Evolutionary conservation across 108 stramenopile genomes (phyloP).

Genomic region (Cyclotella choctawhatcheeana): DNA sequence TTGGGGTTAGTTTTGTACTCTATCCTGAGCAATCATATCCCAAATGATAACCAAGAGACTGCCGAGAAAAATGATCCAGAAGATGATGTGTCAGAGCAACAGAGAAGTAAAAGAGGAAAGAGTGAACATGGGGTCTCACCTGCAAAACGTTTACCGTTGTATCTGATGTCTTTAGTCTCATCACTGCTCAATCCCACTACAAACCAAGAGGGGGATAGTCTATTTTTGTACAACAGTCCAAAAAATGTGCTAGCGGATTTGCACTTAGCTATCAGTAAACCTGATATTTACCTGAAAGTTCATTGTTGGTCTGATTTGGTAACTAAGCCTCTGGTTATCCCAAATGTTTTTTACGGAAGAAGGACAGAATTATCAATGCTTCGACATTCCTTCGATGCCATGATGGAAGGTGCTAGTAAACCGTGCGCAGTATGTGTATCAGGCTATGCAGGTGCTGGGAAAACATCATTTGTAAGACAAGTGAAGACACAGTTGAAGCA

Average conservation of each 20-base stretch:
- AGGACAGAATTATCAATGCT: conserved; percentile 17
- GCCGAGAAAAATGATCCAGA: neutral
- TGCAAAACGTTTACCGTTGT: conserved; percentile 9
- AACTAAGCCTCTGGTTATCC: neutral
- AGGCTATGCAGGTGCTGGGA: conserved; percentile 35
- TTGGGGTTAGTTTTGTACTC: conserved; percentile 5
- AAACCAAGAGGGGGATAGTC: too few relatives aligned
- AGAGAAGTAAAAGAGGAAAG: conserved; percentile 7
- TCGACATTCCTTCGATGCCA: conserved; percentile 14
- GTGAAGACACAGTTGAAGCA: conserved; percentile 10
- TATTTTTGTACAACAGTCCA: conserved; percentile 6
- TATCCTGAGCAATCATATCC: neutral
- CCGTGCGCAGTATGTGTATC: conserved; percentile 12
- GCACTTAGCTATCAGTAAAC: conserved; percentile 7
- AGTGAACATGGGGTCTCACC: neutral
- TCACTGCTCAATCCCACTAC: conserved; percentile 17
- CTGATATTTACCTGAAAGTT: neutral
- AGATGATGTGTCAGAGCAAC: neutral
- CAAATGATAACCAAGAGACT: too few relatives aligned
- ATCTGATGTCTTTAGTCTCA: conserved; percentile 14
- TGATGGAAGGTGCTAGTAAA: neutral
- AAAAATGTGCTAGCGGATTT: conserved; percentile 15
- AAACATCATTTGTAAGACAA: conserved; percentile 22
- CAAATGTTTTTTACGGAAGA: conserved; percentile 24
- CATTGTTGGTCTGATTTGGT: neutral